phyloP scores from a whole-genome alignment of 2,329 filamentous ascomycete species.

The Colletotrichum somersetense region DNA sequence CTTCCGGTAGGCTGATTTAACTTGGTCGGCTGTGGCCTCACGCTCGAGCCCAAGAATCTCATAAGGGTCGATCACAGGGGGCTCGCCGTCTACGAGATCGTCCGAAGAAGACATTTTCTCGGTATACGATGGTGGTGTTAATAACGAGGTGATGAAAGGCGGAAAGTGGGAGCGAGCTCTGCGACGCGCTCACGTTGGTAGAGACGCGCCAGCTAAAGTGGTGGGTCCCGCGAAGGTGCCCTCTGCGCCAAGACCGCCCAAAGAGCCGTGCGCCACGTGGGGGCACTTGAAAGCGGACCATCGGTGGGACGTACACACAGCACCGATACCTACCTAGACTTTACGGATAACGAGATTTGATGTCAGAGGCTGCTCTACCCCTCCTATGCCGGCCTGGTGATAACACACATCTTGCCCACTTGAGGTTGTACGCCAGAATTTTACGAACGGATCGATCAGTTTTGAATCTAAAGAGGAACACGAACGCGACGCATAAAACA shows the following conservation, averaged over 20 bases:
- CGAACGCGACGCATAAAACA: not conserved
- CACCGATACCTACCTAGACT: constrained; percentile 2
- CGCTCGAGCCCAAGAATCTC: constrained; percentile 79
- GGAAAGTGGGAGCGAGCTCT: constrained; percentile 16
- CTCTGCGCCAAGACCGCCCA: rapidly evolving
- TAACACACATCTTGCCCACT: not conserved
- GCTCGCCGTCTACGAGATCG: constrained; percentile 67
- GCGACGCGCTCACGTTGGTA: constrained; percentile 26
- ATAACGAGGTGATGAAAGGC: constrained; percentile 15
- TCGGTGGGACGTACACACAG: constrained; percentile 10
- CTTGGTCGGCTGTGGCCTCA: constrained; percentile 79
- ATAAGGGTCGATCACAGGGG: constrained; percentile 81
- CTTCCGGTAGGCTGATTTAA: constrained; percentile 94
- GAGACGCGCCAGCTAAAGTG: constrained; percentile 42
- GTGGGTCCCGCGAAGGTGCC: not conserved
- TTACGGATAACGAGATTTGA: not conserved
- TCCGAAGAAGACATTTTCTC: constrained; percentile 52
- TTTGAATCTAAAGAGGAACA: not conserved
- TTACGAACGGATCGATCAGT: too few species aligned
- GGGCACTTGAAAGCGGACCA: not conserved
- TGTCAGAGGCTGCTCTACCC: constrained; percentile 7
- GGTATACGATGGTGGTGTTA: not conserved
- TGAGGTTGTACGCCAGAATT: not conserved
- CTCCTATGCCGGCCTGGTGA: not conserved
- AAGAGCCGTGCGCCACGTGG: constrained; percentile 3